Conservation (phyloP, 495 filamentous ascomycete genomes). For the Neurospora tetraspora region DNA sequence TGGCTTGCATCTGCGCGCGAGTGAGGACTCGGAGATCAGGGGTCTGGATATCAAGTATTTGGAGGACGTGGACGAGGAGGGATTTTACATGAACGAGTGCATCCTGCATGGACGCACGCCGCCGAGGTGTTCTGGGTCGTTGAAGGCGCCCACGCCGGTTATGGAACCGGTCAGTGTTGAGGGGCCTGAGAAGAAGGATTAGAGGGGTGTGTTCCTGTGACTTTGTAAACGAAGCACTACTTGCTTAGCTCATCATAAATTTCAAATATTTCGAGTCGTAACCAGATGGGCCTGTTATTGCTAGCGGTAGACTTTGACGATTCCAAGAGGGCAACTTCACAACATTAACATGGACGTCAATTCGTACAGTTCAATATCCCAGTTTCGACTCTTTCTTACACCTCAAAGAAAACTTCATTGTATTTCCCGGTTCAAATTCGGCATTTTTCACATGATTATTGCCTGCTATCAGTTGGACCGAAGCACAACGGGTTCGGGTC, state of each 20-base stretch:
- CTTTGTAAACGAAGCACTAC: no score
- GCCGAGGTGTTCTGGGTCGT: background rate
- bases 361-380: background rate
- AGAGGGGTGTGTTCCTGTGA: no score
- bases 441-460: background rate
- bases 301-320: background rate
- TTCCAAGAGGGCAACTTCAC: background rate
- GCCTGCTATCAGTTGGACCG: background rate
- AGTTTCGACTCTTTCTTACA: no score
- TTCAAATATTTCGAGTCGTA: no score
- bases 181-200: background rate
- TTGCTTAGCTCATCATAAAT: no score
- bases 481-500: no score
- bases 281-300: no score
- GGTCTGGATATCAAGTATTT: conserved; percentile 61
- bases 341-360: background rate
- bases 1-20: conserved; percentile 59
- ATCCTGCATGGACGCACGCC: background rate
- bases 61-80: conserved; percentile 11
- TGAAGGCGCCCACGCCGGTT: background rate
- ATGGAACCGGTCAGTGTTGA: background rate
- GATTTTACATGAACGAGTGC: background rate
- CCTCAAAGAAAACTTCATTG: no score
- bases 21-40: conserved; percentile 62
- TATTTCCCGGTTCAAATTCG: background rate